Evolutionary conservation across 2,329 filamentous ascomycete genomes (phyloP), one percentile per base, ranked within the genome.

Genomic region (Penicillium sp.): DNA sequence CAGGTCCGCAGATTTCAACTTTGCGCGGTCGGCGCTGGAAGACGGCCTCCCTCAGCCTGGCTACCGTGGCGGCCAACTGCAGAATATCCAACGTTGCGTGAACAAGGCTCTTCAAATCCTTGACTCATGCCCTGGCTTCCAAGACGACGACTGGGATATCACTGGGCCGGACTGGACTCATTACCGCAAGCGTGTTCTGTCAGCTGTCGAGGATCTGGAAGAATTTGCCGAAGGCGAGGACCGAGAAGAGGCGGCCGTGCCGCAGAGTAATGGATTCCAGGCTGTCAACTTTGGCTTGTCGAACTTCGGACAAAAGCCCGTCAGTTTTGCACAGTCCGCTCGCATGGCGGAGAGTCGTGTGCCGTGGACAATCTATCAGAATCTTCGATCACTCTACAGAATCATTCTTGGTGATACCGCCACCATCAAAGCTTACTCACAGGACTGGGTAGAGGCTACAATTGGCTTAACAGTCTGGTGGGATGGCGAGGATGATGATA

Each of bases 381-480:
- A 89, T 62, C 77, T 97, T 49, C 85, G 88, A 61, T 86, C 86
- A 11, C 76, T 97, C 5, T 97, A 96, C 70, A 87, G 87, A 29
- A 87, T 96, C 56, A 77, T 95, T 1, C 81, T 94, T 4, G 92
- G 93, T 31, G 85, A 89, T 59, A 81, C 86, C 9, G 83, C 87
- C 31, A 87, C 91, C 18, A 90, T 97, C 48, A 78, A 95, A 56
- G 83, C 87, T 43, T 85, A 87, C 40, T 85, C 92, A 1, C 87
- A 93, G 67, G 92, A 97, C 72, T 97, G 93, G 93, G 86, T 93
- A 48, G 93, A 97, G 76, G 92, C 91, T 0, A 89, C 88, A 0
- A 77, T 97, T 55, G 90, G 88, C 1, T 77, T 97, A 46, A 87
- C 92, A 28, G 87, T 89, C 5, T 97, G 93, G 93, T 96, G 92